These are phyloP conservation scores for Leishmania aethiopica DNA, from an alignment of 208 protist genomes.

Conservation along the genomic window DNA sequence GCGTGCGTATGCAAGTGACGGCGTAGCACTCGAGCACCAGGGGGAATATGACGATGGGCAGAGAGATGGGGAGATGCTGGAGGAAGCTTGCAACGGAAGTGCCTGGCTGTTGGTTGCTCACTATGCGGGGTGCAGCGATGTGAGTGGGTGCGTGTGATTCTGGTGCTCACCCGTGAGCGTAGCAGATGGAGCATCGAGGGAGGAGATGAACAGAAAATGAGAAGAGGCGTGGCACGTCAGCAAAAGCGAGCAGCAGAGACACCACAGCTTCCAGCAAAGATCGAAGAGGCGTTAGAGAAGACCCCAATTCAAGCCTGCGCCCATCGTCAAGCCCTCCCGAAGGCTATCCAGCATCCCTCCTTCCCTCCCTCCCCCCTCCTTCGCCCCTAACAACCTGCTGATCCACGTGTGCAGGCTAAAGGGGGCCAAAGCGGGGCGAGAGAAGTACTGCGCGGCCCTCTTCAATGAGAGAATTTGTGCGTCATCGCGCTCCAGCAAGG, in stretches of 20 bases:
- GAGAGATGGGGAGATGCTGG: not conserved
- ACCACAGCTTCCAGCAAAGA: not conserved
- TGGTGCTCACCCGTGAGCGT: not conserved
- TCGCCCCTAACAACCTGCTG: not conserved
- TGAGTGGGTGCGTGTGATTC: not conserved
- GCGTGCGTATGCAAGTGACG: not conserved
- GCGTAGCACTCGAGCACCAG: not conserved
- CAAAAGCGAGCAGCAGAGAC: not conserved
- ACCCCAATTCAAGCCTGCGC: not conserved
- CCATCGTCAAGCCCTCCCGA: not conserved
- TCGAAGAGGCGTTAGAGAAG: not conserved
- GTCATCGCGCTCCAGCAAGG: too few relatives aligned
- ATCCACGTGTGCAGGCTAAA: not conserved
- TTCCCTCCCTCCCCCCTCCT: too few relatives aligned
- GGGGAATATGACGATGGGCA: conserved; percentile 14
- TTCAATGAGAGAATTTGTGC: not conserved
- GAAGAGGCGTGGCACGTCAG: not conserved
- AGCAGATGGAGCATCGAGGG: not conserved
- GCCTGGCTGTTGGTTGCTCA: not conserved
- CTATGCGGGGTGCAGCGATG: not conserved
- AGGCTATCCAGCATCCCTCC: not conserved
- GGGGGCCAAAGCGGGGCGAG: not conserved
- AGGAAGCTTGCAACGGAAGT: not conserved
- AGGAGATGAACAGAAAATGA: not conserved
- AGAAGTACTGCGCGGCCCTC: not conserved